phyloP scores from a whole-genome alignment of 1,139 yeast genomes.

The Magnusiomyces sp. region DNA sequence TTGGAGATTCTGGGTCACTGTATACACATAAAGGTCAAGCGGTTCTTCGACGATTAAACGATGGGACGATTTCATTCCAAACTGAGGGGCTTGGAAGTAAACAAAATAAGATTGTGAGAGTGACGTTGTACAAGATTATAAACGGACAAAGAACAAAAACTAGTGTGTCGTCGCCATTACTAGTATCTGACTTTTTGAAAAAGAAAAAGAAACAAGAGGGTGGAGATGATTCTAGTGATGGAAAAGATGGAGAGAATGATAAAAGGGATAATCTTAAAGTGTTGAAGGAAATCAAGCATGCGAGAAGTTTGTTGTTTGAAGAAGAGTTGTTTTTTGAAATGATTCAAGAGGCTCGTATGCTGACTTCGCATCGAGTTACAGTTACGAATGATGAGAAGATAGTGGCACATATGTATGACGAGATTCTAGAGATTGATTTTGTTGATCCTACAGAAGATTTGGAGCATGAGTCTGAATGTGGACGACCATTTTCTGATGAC shows the following conservation, averaged over 20 bases:
- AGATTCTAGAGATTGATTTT: slow-evolving; percentile 62
- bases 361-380: slow-evolving; percentile 65
- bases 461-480: slow-evolving; percentile 11
- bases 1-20: slow-evolving; percentile 77
- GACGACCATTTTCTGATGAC: slow-evolving; percentile 13
- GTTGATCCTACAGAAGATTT: slow-evolving; percentile 34
- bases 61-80: slow-evolving; percentile 28
- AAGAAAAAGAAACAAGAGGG: no score
- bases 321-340: slow-evolving; percentile 49
- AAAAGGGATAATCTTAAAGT: slow-evolving; percentile 17
- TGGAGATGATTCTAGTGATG: no score
- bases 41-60: slow-evolving; percentile 39
- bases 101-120: slow-evolving; percentile 35
- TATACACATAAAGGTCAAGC: slow-evolving; percentile 72
- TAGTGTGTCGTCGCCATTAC: slow-evolving; percentile 18
- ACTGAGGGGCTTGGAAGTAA: slow-evolving; percentile 26
- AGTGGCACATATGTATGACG: slow-evolving; percentile 54
- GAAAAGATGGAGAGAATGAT: no score
- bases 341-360: slow-evolving; percentile 61
- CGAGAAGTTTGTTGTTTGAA: slow-evolving; percentile 70
- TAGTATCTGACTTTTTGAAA: slow-evolving; percentile 13
- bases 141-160: slow-evolving; percentile 23
- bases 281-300: slow-evolving; percentile 31
- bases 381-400: slow-evolving; percentile 61
- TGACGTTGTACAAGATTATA: slow-evolving; percentile 28